phyloP scores from a whole-genome alignment of 306 rosid species.

The Cyclanthera cordifolia region DNA sequence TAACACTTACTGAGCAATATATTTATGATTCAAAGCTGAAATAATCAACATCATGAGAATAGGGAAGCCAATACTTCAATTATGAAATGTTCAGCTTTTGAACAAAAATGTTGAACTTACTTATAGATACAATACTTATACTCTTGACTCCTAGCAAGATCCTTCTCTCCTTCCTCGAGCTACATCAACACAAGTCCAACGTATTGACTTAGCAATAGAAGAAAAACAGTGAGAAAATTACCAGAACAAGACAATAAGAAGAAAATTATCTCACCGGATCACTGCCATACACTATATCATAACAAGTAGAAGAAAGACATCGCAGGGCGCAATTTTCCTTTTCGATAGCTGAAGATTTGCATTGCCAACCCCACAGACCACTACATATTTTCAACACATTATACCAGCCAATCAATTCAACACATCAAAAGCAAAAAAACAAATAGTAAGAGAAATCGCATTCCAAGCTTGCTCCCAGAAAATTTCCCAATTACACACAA shows the following conservation, averaged over 20 bases:
- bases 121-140: slow-evolving; percentile 72
- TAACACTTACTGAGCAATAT: background rate
- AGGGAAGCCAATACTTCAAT: background rate
- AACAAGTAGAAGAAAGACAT: slow-evolving; percentile 78
- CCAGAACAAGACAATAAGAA: background rate
- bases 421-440: too few relatives aligned
- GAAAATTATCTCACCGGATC: slow-evolving; percentile 56
- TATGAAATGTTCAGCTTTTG: slow-evolving; percentile 18
- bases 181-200: slow-evolving; percentile 23
- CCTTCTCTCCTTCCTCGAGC: slow-evolving; percentile 98
- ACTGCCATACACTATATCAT: slow-evolving; percentile 58
- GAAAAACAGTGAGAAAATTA: background rate
- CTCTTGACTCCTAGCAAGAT: slow-evolving; percentile 65
- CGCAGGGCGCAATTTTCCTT: slow-evolving; percentile 84
- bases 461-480: background rate
- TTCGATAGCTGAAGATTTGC: slow-evolving; percentile 57
- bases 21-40: background rate
- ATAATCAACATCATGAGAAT: background rate
- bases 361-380: slow-evolving; percentile 77
- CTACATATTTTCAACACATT: slow-evolving; percentile 23
- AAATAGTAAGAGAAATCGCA: too few relatives aligned
- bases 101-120: slow-evolving; percentile 32
- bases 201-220: background rate
- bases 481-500: too few relatives aligned
- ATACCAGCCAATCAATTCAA: background rate